A percentile compares a stretch with the other conserved stretches of the same genome.
Conservation (phyloP, 148 eudicot species). For the Polygonum aviculare region DNA sequence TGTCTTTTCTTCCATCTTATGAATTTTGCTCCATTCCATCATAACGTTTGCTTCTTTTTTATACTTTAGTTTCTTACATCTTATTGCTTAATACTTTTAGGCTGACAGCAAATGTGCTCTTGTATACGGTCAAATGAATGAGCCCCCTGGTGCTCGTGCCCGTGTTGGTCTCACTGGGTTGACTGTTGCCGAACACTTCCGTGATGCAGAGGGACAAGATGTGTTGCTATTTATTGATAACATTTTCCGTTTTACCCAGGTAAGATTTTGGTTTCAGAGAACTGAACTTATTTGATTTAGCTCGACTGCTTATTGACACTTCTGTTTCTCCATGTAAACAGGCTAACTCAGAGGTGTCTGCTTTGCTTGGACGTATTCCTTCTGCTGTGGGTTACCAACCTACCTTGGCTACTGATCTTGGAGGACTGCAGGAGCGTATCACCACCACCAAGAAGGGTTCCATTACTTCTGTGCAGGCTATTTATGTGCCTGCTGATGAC, state of each 20-base stretch:
- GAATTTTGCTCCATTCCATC: neutral
- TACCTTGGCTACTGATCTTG: neutral
- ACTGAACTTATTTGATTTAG: neutral
- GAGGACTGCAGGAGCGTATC: constrained; percentile 11
- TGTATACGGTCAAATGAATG: constrained; percentile 9
- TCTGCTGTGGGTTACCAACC: neutral
- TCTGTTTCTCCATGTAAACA: neutral
- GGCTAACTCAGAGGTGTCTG: constrained; percentile 9
- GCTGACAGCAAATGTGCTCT: neutral
- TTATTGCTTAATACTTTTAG: neutral
- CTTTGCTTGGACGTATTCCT: constrained; percentile 1
- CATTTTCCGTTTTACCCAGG: constrained; percentile 10
- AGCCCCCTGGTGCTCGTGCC: constrained; percentile 1
- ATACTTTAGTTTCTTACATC: neutral
- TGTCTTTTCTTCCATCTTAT: neutral
- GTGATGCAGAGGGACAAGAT: constrained; percentile 9
- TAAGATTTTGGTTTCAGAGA: neutral
- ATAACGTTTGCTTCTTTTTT: neutral
- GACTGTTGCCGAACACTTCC: constrained; percentile 7
- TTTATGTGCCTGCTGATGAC: constrained; percentile 21
- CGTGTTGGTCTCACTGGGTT: constrained; percentile 10
- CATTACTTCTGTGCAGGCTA: constrained; percentile 22
- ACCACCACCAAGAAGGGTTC: constrained; percentile 21
- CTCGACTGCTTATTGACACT: neutral
- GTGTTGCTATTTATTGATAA: constrained; percentile 7